phyloP scores from a whole-genome alignment of 495 filamentous ascomycete species.

The Clohesyomyces aquaticus region DNA sequence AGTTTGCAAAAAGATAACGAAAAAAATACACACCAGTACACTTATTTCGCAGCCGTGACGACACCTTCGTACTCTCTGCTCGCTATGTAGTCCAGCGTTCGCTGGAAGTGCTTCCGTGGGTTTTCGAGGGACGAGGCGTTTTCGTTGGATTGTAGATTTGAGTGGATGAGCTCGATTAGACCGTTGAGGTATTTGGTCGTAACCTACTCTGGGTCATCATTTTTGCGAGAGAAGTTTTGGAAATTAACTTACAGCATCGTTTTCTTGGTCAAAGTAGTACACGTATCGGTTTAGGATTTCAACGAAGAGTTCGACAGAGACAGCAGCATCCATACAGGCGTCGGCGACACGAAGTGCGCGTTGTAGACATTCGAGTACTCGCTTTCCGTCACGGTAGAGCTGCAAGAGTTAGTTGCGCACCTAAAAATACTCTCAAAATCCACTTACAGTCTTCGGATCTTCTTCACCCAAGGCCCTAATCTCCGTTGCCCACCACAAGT shows the following conservation, averaged over 20 bases:
- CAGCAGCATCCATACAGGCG: conserved; percentile 99
- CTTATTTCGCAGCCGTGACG: conserved; percentile 68
- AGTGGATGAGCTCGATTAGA: conserved; percentile 97
- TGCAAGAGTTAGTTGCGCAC: conserved; percentile 44
- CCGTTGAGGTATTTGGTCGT: conserved; percentile 98
- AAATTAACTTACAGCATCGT: conserved; percentile 78
- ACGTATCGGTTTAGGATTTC: conserved; percentile 98
- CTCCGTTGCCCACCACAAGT: conserved; percentile 97
- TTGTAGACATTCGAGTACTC: conserved; percentile 94
- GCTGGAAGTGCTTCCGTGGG: conserved; percentile 88
- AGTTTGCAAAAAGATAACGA: not conserved
- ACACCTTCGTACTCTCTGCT: conserved; percentile 92
- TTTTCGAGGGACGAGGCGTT: conserved; percentile 79
- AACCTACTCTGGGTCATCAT: conserved; percentile 57
- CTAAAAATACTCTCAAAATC: conserved; percentile 3
- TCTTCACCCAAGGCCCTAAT: conserved; percentile 80
- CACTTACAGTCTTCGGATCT: conserved; percentile 79
- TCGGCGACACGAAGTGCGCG: conserved; percentile 94
- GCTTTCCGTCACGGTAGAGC: conserved; percentile 96
- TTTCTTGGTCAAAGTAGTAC: conserved; percentile 99
- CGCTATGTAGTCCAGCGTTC: conserved; percentile 90
- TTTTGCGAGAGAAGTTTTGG: not conserved
- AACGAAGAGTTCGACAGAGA: conserved; percentile 95
- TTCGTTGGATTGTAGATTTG: conserved; percentile 84
- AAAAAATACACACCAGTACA: no score